Base-by-base conservation (phyloP, 1,139 yeast genomes). In the Candida gigantensis region DNA sequence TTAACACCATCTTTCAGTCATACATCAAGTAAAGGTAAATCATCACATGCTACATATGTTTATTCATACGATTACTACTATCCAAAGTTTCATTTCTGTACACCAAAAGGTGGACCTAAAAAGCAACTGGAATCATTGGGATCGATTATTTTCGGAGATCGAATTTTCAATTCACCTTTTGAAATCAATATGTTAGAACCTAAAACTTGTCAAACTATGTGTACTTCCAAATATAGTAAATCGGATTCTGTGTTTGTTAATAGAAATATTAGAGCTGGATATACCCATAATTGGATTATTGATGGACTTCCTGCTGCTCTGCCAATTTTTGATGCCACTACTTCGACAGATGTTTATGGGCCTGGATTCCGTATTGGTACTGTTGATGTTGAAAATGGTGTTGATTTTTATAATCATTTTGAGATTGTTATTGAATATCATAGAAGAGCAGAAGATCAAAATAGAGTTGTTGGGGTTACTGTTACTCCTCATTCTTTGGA, bases 291-390 rank as follows among this genome's bases (percentile, higher is more conserved):
- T 57, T 92, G 97, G 98, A 72, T 90, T 39, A 69, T 92, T 43
- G 99, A 92, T 60, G 97, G 97, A 2, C 75, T 92, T 48, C 98
- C 98, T 14, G 96, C 92, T 13, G 96, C 96, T 3, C 75, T 74
- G 51, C 58, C 60, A 36, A 64, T 79, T 24, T 61, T 70, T 32
- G 89, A 83, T 57, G 54, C 55, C 36, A 74, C 77, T 50, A 81
- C 86, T n/a, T 53, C 75, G 14, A 51, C 77, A 8, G 68, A 73
- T 26, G 85, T 81, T 57, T 86, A 84, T 57, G 83, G 88, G 17
- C 72, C 87, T 3, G 96, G 97, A 1, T 89, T 90, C 60, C 82
- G 79, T 38, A 72, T 90, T 39, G 97, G 97, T 30, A 64, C 51
- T 38, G 74, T 73, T 38, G 81, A 79, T 45, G 77, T 75, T 18